Evolutionary conservation across 257 asterid species (phyloP).

Genomic region (Verbena officinalis): DNA sequence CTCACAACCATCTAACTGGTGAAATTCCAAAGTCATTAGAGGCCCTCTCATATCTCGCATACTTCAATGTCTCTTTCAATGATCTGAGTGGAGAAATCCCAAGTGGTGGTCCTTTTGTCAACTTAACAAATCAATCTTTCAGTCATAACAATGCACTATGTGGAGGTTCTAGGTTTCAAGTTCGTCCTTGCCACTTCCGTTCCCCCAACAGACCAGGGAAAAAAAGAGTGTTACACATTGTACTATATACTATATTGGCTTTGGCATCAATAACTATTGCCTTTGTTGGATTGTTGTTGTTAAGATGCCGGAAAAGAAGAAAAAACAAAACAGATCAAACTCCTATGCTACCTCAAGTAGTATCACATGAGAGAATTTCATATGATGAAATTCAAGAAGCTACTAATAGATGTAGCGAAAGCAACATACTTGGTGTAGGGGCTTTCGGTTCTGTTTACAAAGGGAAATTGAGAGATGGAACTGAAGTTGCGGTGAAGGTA

Average conservation of each 20-base stretch:
- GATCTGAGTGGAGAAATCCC: slow-evolving; percentile 25
- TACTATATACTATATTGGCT: neutral
- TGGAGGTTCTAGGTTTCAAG: slow-evolving; percentile 25
- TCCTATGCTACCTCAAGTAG: neutral
- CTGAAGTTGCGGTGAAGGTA: slow-evolving; percentile 32
- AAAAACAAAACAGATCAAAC: neutral
- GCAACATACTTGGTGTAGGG: slow-evolving; percentile 29
- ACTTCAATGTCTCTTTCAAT: slow-evolving; percentile 23
- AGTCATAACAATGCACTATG: slow-evolving; percentile 22
- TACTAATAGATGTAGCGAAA: slow-evolving; percentile 26
- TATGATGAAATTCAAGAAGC: slow-evolving; percentile 33
- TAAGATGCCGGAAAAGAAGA: neutral
- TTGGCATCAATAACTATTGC: neutral
- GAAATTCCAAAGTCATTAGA: slow-evolving; percentile 23
- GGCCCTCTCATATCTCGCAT: slow-evolving; percentile 21
- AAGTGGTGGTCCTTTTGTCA: slow-evolving; percentile 20
- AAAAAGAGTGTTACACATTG: neutral
- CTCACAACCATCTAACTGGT: slow-evolving; percentile 24
- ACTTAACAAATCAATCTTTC: slow-evolving; percentile 18
- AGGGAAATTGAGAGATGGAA: slow-evolving; percentile 28
- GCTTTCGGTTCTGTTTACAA: slow-evolving; percentile 30
- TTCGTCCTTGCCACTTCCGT: no score
- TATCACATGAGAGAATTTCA: slow-evolving; percentile 20
- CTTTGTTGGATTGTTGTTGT: neutral
- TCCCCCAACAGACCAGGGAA: slow-evolving; percentile 1